Conservation (phyloP, 306 rosid genomes). For the Citrullus colocynthis region DNA sequence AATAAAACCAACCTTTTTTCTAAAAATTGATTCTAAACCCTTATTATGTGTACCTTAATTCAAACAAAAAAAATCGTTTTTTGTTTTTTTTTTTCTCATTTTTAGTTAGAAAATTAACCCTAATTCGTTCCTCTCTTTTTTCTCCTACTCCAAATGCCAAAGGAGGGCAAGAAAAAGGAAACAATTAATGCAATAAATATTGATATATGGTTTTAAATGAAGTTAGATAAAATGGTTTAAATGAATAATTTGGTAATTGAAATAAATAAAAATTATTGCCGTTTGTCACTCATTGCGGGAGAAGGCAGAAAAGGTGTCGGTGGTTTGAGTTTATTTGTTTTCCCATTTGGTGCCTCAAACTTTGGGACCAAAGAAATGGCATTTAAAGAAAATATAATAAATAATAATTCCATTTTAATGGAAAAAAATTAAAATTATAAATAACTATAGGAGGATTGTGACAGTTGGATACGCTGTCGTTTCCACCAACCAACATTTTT, state of each 20-base stretch:
- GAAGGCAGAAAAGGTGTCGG: constrained; percentile 26
- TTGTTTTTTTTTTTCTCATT: background rate
- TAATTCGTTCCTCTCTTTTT: background rate
- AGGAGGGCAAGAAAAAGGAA: background rate
- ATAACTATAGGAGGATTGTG: background rate
- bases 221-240: background rate
- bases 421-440: no score
- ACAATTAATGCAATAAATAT: no score
- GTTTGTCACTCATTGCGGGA: constrained; percentile 24
- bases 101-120: background rate
- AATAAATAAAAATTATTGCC: background rate
- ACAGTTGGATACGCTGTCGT: constrained; percentile 1
- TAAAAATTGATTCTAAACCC: background rate
- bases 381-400: background rate
- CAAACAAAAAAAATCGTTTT: background rate
- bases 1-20: background rate
- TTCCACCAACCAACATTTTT: background rate
- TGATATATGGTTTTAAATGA: background rate
- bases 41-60: background rate
- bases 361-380: constrained; percentile 28
- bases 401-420: background rate
- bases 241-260: background rate
- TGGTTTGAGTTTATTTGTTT: constrained; percentile 34
- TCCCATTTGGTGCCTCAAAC: constrained; percentile 22
- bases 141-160: background rate